Percentiles rank a stretch among this genome's conserved stretches.
Conservation (phyloP, 108 stramenopile species). For the Chaetoceros tenuissimus region DNA sequence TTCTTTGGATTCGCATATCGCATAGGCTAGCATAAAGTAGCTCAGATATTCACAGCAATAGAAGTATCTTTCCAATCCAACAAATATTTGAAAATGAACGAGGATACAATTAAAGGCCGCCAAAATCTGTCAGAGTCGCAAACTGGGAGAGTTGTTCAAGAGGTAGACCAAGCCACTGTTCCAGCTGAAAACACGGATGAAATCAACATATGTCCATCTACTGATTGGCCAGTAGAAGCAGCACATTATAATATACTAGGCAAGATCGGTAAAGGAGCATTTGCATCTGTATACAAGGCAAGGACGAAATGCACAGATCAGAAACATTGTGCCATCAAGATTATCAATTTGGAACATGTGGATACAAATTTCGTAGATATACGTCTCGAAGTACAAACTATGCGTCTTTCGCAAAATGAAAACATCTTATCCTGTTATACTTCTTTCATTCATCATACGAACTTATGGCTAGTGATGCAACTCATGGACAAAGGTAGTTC, state of each 20-base stretch:
- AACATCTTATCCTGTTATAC: conserved; percentile 84
- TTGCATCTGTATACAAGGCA: conserved; percentile 89
- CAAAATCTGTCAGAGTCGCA: too few relatives aligned
- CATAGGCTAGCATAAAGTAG: too few relatives aligned
- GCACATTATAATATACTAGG: conserved; percentile 43
- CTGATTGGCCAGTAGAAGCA: conserved; percentile 64
- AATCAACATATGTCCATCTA: too few relatives aligned
- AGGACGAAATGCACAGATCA: conserved; percentile 1
- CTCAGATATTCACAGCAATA: too few relatives aligned
- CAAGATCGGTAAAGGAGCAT: conserved; percentile 91
- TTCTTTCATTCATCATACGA: conserved; percentile 79
- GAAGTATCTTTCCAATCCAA: too few relatives aligned
- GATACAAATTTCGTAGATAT: conserved; percentile 78
- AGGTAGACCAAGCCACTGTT: too few relatives aligned
- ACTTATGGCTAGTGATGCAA: conserved; percentile 92
- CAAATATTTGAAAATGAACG: too few relatives aligned
- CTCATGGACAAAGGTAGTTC: conserved; percentile 91
- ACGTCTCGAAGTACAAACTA: conserved; percentile 88
- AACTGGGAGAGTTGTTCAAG: too few relatives aligned
- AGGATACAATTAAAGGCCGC: too few relatives aligned
- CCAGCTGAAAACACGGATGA: too few relatives aligned
- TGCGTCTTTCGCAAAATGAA: conserved; percentile 86
- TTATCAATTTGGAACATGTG: conserved; percentile 92
- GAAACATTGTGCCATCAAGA: conserved; percentile 76
- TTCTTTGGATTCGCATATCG: too few relatives aligned